Evolutionary conservation across 495 filamentous ascomycete species (phyloP).

Genomic region (Tuber brumale): DNA sequence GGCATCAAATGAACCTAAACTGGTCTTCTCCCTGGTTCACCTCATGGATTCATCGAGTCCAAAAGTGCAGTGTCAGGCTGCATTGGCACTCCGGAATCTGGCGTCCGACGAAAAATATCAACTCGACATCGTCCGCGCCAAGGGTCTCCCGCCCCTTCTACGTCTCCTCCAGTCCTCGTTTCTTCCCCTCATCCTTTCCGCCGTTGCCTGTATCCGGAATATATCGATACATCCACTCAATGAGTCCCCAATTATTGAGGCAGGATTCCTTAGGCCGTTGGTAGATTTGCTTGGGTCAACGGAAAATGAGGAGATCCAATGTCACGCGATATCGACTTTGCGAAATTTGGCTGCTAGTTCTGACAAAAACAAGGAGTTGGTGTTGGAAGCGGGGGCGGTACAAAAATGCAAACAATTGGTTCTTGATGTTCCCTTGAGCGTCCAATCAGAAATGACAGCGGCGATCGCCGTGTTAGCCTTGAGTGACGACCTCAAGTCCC

Average conservation of each 20-base stretch:
- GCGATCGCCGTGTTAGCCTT: slow-evolving; percentile 95
- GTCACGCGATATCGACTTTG: slow-evolving; percentile 94
- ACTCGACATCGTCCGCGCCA: slow-evolving; percentile 86
- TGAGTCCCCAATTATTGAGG: slow-evolving; percentile 98
- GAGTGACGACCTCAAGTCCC: slow-evolving; percentile 89
- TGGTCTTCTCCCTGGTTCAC: slow-evolving; percentile 88
- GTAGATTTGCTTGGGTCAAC: slow-evolving; percentile 91
- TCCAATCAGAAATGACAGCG: slow-evolving; percentile 98
- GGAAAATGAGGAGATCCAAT: slow-evolving; percentile 98
- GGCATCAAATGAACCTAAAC: slow-evolving; percentile 75
- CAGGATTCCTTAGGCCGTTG: slow-evolving; percentile 85
- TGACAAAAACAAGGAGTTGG: slow-evolving; percentile 91
- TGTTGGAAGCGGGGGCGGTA: slow-evolving; percentile 91
- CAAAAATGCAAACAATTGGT: slow-evolving; percentile 98
- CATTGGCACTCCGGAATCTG: slow-evolving; percentile 85
- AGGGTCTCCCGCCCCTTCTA: slow-evolving; percentile 74
- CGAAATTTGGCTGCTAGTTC: slow-evolving; percentile 94
- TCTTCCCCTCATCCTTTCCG: slow-evolving; percentile 89
- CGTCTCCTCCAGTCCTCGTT: slow-evolving; percentile 90
- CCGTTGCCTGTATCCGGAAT: slow-evolving; percentile 96
- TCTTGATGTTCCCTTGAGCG: slow-evolving; percentile 82
- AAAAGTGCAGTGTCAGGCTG: slow-evolving; percentile 96
- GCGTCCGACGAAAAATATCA: slow-evolving; percentile 99
- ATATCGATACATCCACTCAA: slow-evolving; percentile 98
- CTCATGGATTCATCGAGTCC: slow-evolving; percentile 96